phyloP scores from a whole-genome alignment of 208 protist genomes.

The Kentomonas sorsogonicus region DNA sequence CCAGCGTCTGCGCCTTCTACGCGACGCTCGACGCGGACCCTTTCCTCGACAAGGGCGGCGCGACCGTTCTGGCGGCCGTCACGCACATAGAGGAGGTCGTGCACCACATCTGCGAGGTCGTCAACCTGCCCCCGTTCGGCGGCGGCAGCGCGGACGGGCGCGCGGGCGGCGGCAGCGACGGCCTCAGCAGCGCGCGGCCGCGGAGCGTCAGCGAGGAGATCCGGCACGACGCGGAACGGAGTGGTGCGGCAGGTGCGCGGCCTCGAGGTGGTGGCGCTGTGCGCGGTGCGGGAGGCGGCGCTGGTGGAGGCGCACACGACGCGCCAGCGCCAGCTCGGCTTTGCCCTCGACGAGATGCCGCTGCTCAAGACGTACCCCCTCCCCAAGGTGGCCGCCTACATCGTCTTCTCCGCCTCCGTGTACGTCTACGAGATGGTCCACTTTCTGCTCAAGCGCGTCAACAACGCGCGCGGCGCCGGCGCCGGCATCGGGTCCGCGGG shows the following conservation, averaged over 20 bases:
- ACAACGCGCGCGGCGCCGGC: conserved; percentile 4
- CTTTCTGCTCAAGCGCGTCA: conserved; percentile 20
- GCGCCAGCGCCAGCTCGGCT: background rate
- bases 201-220: background rate
- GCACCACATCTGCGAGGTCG: conserved; percentile 16
- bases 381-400: conserved; percentile 36
- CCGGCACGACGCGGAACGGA: background rate
- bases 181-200: background rate
- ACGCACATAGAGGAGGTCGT: conserved; percentile 20
- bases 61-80: conserved; percentile 5
- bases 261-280: conserved; percentile 16
- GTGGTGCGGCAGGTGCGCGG: conserved; percentile 4
- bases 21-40: conserved; percentile 19
- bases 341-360: background rate
- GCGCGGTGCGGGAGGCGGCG: conserved; percentile 17
- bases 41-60: conserved; percentile 18
- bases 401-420: conserved; percentile 45
- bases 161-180: background rate
- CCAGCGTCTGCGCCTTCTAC: conserved; percentile 33
- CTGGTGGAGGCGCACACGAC: conserved; percentile 2
- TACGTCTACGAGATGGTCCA: conserved; percentile 70
- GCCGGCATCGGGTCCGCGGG: background rate
- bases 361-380: conserved; percentile 23
- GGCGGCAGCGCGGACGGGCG: background rate
- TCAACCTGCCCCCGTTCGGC: conserved; percentile 7